These are phyloP conservation scores for Stentor coeruleus DNA, from an alignment of 73 alveolate genomes.

Conservation along the genomic window DNA sequence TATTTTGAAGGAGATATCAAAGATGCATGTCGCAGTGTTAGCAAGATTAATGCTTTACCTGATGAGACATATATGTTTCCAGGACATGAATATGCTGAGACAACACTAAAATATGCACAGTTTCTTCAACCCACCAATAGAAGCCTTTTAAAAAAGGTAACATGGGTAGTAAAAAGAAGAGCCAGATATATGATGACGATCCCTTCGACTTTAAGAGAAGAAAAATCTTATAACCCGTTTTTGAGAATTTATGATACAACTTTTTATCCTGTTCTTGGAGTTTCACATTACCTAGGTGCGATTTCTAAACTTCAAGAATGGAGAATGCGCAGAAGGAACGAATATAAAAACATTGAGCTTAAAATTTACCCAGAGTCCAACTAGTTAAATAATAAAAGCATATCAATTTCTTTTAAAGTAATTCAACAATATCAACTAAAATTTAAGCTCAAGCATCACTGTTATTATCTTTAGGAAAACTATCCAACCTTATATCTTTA, in stretches of 20 bases:
- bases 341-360: constrained; percentile 2
- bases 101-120: not conserved
- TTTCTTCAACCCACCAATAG: not conserved
- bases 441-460: too few species aligned
- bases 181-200: constrained; percentile 9
- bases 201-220: constrained; percentile 14
- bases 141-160: not conserved
- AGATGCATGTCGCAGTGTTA: not conserved
- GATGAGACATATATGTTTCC: constrained; percentile 24
- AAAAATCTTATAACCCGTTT: constrained; percentile 19
- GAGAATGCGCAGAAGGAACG: constrained; percentile 13
- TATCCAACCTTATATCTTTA: too few species aligned
- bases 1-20: constrained; percentile 21
- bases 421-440: too few species aligned
- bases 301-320: not conserved
- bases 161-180: constrained; percentile 24
- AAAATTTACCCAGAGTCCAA: constrained; percentile 11
- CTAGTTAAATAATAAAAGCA: not conserved
- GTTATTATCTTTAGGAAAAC: too few species aligned
- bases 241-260: constrained; percentile 23
- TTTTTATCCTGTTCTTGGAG: not conserved
- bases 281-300: constrained; percentile 13
- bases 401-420: too few species aligned
- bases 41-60: constrained; percentile 4
- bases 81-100: constrained; percentile 24